Percentiles rank a stretch among this genome's conserved stretches.
Evolutionary conservation across 148 eudicot genomes (phyloP).

Genomic region (Rhododendron simsii): DNA sequence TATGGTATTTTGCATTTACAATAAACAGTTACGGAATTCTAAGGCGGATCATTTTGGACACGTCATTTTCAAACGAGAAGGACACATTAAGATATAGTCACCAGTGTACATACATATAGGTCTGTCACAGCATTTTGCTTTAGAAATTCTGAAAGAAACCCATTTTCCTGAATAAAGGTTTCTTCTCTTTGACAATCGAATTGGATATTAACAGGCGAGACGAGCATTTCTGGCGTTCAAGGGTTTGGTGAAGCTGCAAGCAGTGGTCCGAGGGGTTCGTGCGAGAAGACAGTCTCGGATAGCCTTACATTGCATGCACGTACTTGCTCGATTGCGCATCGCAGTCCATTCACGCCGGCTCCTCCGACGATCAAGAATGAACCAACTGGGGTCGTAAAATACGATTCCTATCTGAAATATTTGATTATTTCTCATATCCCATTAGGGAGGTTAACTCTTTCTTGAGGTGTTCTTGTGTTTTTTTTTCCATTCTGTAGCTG

Average conservation of each 20-base stretch:
- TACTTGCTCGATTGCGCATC: conserved; percentile 61
- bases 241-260: conserved; percentile 81
- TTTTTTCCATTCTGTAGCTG: too few species aligned
- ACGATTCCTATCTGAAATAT: neutral
- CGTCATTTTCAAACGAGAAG: neutral
- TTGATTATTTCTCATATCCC: neutral
- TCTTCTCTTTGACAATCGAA: neutral
- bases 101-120: neutral
- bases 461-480: neutral
- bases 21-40: neutral
- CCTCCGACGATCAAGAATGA: neutral
- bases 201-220: conserved; percentile 39
- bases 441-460: too few species aligned
- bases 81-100: neutral
- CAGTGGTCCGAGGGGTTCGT: conserved; percentile 67
- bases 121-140: neutral
- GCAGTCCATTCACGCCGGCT: conserved; percentile 51
- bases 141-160: neutral
- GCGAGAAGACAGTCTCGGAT: conserved; percentile 78
- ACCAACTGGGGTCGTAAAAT: neutral
- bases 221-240: conserved; percentile 59
- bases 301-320: conserved; percentile 71
- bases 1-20: neutral
- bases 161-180: neutral
- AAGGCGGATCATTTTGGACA: neutral